These are phyloP conservation scores for Coniochaeta pulveracea DNA, from an alignment of 2,329 filamentous ascomycete species.

Conservation along the genomic window DNA sequence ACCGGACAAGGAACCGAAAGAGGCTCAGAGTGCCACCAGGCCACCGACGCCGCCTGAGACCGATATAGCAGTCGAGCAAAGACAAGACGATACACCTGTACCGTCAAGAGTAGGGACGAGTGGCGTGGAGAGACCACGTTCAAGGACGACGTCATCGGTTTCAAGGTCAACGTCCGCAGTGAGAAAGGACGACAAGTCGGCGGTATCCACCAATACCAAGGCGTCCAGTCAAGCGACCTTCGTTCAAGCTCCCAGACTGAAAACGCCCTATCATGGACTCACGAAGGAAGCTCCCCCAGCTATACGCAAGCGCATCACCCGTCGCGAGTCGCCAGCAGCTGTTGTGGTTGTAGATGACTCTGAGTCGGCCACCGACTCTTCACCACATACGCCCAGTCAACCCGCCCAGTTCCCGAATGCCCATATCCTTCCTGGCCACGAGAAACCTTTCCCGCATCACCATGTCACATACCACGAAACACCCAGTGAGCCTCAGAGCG, in stretches of 20 bases:
- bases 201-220: conserved; percentile 38
- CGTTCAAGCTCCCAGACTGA: conserved; percentile 21
- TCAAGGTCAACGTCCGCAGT: conserved; percentile 15
- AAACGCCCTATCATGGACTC: conserved; percentile 17
- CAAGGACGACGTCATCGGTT: conserved; percentile 17
- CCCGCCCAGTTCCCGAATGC: conserved; percentile 37
- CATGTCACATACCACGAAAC: conserved; percentile 22
- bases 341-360: conserved; percentile 36
- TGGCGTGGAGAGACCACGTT: conserved; percentile 20
- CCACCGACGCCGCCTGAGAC: conserved; percentile 56
- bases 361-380: conserved; percentile 39
- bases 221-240: conserved; percentile 48
- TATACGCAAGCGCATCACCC: neutral
- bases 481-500: conserved; percentile 19
- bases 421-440: conserved; percentile 27
- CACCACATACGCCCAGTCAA: conserved; percentile 50
- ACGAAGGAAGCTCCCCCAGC: conserved; percentile 14
- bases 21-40: conserved; percentile 30
- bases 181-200: conserved; percentile 35
- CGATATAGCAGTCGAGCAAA: conserved; percentile 38
- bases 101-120: conserved; percentile 12
- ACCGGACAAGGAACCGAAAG: conserved; percentile 31
- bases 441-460: conserved; percentile 13
- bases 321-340: conserved; percentile 13
- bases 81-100: neutral